Base-by-base conservation (phyloP, 768 basidiomycete genomes). In the Tricholoma sp. region DNA sequence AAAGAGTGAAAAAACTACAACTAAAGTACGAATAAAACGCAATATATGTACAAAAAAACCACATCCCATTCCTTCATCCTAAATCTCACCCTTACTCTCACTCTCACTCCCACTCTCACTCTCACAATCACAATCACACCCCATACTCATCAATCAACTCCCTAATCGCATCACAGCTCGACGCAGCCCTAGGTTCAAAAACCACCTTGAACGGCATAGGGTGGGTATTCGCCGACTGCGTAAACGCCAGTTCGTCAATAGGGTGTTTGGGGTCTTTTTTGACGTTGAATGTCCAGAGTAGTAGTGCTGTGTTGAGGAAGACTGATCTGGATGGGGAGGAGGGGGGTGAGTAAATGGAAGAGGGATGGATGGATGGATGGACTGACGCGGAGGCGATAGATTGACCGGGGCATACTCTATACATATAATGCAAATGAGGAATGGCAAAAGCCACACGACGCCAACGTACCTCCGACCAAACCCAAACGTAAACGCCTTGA, bases 201-300 rank as follows among this genome's bases (percentile, higher is more conserved):
- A 35, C 5, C 35, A 77, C 83, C 22, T 76, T 76, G 12, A 46
- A 46, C 1, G 82, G 84, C 49, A 77, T 65, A 0, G 88, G 88
- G 55, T 85, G 86, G 0, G 79, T 76, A 62, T 50, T 50, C 29
- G 27, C 45, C 7, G 80, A 82, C 60, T 86, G 82, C 5, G 35
- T 35, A 5, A 35, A 35, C 35, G 35, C 84, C 37, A 79, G 69
- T 7, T 76, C 75, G 63, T 90, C 82, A 53, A 89, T 86, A 0
- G 84, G 83, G 1, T 73, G 67, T 0, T 69, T 62, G 0, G 80
- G 78, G 61, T 86, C 81, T 27, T 79, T 64, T 3, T 71, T 72
- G 22, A 90, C 72, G 1, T 68, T 75, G 74, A 89, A 89, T 0
- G 85, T 80, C 84, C 86, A 88, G 32, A 85, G 68, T 1, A 85